Evolutionary conservation across 1,284 basidiomycete species (phyloP), one percentile per base, ranked within the genome.

Genomic region (Ganoderma resinaceum): DNA sequence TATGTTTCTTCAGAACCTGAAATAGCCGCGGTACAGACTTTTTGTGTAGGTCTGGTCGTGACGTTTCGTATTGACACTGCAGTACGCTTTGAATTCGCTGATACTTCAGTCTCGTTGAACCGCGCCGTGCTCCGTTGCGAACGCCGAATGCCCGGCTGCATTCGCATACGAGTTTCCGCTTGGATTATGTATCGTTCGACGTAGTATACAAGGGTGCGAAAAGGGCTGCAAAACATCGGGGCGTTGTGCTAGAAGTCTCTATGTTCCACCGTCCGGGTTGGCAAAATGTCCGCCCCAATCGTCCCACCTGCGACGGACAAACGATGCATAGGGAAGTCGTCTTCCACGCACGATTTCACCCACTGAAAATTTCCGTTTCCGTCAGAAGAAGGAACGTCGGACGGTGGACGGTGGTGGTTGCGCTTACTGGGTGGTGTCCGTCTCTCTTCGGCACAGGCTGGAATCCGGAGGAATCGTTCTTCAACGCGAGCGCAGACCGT

Each of bases 401-500:
- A 40, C 40, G 40, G 40, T 40, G 12, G 40, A 16, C n/a, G n/a
- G n/a, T n/a, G n/a, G n/a, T n/a, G n/a, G n/a, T n/a, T 23, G 66
- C 66, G 55, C 46, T 72, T 72, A 33, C 74, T 70, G 57, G 71
- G 66, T 37, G 14, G 70, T 49, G 40, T 67, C 64, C 12, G 26
- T 40, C 29, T 43, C 38, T 16, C 6, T 35, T 2, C 5, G 7
- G 8, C 7, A n/a, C 5, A 12, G 23, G 53, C 14, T 18, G 29
- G 7, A 29, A 16, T 82, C 72, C 26, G 43, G 26, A 14, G 40
- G 31, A 49, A 23, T 40, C 70, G 72, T 74, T 43, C 71, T 84
- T 86, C 66, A 87, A 79, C 65, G 84, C 82, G 66, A 85, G 78
- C 40, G 87, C 83, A 0, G 83, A 79, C 62, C 82, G 80, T 40